Conservation (phyloP, 208 protist species). For the Sergeia podlipaevii region DNA sequence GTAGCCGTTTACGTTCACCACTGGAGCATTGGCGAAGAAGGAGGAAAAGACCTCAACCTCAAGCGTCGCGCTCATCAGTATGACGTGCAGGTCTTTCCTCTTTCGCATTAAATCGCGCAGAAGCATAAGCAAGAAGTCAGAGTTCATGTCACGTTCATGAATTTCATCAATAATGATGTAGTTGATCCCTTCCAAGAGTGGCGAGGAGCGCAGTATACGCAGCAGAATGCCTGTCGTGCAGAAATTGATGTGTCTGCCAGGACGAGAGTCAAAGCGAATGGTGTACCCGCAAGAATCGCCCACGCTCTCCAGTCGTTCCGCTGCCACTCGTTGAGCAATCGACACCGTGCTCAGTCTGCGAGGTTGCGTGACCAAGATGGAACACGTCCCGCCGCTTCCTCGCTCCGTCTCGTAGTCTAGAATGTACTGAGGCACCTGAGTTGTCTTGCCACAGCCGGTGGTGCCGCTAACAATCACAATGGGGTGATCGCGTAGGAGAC, state of each 20-base stretch:
- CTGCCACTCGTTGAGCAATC: conserved; percentile 97
- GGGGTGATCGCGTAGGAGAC: conserved; percentile 53
- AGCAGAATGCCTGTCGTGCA: conserved; percentile 99
- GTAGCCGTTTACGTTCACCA: conserved; percentile 85
- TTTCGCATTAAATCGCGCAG: conserved; percentile 81
- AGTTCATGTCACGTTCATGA: conserved; percentile 99
- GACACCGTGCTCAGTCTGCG: conserved; percentile 97
- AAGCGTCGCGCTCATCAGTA: conserved; percentile 96
- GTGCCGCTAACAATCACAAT: conserved; percentile 94
- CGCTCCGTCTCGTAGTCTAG: conserved; percentile 74
- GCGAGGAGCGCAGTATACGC: conserved; percentile 88
- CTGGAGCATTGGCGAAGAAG: conserved; percentile 80
- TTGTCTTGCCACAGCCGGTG: conserved; percentile 97
- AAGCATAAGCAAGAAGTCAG: conserved; percentile 99
- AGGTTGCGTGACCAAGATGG: conserved; percentile 96
- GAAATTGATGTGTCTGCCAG: conserved; percentile 96
- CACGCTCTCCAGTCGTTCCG: conserved; percentile 94
- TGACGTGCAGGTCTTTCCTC: conserved; percentile 94
- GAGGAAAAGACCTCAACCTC: conserved; percentile 79
- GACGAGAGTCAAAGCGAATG: conserved; percentile 97
- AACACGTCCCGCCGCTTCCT: conserved; percentile 53
- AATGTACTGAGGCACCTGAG: conserved; percentile 96
- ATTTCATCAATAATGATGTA: conserved; percentile 99
- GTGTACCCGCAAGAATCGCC: conserved; percentile 97
- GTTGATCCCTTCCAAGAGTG: conserved; percentile 88